Percentiles rank a stretch among this genome's conserved stretches.
These are phyloP conservation scores for Lepidopterella palustris DNA, from an alignment of 495 filamentous ascomycete genomes.

Conservation along the genomic window DNA sequence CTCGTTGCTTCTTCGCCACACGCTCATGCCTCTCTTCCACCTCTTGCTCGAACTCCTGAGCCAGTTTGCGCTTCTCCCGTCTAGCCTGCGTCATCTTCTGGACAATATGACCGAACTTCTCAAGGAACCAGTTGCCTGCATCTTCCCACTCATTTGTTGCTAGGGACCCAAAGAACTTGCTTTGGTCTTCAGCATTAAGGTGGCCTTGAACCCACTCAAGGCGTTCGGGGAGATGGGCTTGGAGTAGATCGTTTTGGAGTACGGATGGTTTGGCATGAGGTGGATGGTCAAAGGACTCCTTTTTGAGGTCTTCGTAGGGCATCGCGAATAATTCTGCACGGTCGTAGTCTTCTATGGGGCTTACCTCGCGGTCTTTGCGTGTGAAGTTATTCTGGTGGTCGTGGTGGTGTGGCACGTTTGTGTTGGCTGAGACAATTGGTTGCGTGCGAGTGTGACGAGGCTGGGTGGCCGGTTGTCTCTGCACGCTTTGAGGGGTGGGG, in stretches of 20 bases:
- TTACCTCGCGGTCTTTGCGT: not conserved
- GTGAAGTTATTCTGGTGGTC: not conserved
- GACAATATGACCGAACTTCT: slow-evolving; percentile 58
- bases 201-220: slow-evolving; percentile 14
- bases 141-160: slow-evolving; percentile 72
- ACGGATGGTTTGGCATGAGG: slow-evolving; percentile 3
- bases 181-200: slow-evolving; percentile 42
- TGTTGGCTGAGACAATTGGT: not conserved
- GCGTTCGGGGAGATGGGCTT: slow-evolving; percentile 27
- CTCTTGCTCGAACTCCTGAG: slow-evolving; percentile 64
- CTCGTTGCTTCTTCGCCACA: slow-evolving; percentile 49
- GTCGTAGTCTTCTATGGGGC: slow-evolving; percentile 44
- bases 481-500: not conserved
- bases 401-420: not conserved
- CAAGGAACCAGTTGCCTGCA: slow-evolving; percentile 72
- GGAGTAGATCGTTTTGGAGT: slow-evolving; percentile 14
- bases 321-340: slow-evolving; percentile 44
- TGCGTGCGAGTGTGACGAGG: not conserved
- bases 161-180: slow-evolving; percentile 57
- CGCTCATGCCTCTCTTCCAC: slow-evolving; percentile 47
- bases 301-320: slow-evolving; percentile 48
- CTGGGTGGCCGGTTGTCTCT: not conserved
- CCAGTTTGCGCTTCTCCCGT: slow-evolving; percentile 57
- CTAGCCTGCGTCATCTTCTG: slow-evolving; percentile 57
- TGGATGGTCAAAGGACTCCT: slow-evolving; percentile 42